Percentiles rank a stretch among this genome's conserved stretches.
phyloP scores from a whole-genome alignment of 169 alveolate species.

The Cryptosporidium felis region DNA sequence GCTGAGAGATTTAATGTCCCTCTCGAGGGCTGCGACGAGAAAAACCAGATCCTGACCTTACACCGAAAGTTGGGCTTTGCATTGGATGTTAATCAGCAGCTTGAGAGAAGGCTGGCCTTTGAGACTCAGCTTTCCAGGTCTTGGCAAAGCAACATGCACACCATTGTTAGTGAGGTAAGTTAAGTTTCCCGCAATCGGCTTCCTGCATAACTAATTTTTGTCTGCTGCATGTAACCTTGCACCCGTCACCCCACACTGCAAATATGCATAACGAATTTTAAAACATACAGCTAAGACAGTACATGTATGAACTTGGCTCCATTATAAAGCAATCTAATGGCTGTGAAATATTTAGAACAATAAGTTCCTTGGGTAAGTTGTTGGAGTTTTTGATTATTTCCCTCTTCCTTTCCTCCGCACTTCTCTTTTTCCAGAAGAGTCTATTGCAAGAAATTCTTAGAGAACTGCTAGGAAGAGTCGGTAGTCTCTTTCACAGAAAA shows the following conservation, averaged over 20 bases:
- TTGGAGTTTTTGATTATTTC: not conserved
- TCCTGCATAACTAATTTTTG: not conserved
- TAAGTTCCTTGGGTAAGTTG: slow-evolving; percentile 1
- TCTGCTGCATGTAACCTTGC: not conserved
- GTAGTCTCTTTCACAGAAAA: too few relatives aligned
- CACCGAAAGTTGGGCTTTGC: slow-evolving; percentile 70
- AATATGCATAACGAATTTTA: not conserved
- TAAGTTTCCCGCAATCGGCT: not conserved
- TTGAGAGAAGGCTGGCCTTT: slow-evolving; percentile 78
- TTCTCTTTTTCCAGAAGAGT: too few relatives aligned
- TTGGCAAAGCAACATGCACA: slow-evolving; percentile 78
- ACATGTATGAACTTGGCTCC: slow-evolving; percentile 59
- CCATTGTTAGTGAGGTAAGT: slow-evolving; percentile 79
- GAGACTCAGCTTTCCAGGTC: slow-evolving; percentile 78
- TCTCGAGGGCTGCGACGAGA: slow-evolving; percentile 60
- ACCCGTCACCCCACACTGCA: not conserved
- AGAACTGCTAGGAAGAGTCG: too few relatives aligned
- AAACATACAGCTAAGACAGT: slow-evolving; percentile 38
- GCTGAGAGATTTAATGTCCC: slow-evolving; percentile 69
- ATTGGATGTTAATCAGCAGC: slow-evolving; percentile 76
- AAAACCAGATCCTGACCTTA: slow-evolving; percentile 48
- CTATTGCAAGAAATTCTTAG: too few relatives aligned
- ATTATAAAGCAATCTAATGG: slow-evolving; percentile 29
- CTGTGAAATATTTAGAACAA: slow-evolving; percentile 40
- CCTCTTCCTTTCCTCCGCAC: too few relatives aligned